Base-by-base conservation (phyloP, 495 filamentous ascomycete species). In the Delitschia confertaspora region DNA sequence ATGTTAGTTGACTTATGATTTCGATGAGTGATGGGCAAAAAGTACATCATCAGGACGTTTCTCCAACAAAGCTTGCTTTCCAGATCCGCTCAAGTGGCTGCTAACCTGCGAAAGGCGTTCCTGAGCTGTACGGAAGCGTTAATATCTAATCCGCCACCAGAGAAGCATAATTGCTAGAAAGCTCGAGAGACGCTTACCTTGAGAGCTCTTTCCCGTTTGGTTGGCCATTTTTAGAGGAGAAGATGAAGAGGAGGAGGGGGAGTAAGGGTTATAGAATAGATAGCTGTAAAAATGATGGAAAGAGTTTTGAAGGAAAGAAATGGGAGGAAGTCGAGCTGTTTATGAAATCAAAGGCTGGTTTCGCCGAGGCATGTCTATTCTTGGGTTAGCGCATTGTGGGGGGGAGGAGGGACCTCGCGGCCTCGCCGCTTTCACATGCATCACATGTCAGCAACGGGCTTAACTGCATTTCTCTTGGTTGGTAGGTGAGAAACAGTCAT, bases 41-140 rank as follows among this genome's bases (percentile, higher is more conserved):
- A 45, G 11, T 44, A 61, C 57, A 59, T 85, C 81, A 63, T 84
- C 76, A 29, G 80, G 74, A 48, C 73, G 69, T 59, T 83, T 82
- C 53, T 73, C 65, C 31, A 75, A 66, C 48, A 85, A 57, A 5
- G 62, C 65, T 38, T 73, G 66, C 35, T 63, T 67, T 32, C 76
- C 72, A 33, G 34, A 49, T 49, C 59, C 58, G 40, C 65, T 60
- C 52, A 84, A 65, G 59, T 84, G 80, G 55, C 71, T 71, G 41
- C 74, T 67, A 31, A 84, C 70, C 52, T 82, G 77, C 45, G 65
- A 70, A 32, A 84, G 70, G 45, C 80, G 78, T 51, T 76, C 67
- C 49, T 75, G 74, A 33, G 75, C 76, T 77, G 49, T 31, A 39
- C 16, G 33, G 27, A 17, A 17, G n/a, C 22, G 47, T 22, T 31